Evolutionary conservation across 2,329 filamentous ascomycete species (phyloP).

Genomic region (Epichloe glyceriae): DNA sequence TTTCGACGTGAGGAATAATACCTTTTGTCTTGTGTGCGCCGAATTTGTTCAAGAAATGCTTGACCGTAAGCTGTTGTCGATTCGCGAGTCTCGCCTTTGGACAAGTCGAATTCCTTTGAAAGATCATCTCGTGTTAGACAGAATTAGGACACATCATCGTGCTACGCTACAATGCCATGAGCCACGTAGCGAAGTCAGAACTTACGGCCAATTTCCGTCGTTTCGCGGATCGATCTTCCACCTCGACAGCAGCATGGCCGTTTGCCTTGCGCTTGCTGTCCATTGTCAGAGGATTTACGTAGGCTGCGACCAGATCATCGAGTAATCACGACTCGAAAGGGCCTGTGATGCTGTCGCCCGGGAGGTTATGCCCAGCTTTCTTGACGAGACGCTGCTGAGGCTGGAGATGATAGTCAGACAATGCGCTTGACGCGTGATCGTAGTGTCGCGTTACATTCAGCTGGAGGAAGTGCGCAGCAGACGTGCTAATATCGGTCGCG

Average conservation of each 20-base stretch:
- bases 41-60: slow-evolving; percentile 62
- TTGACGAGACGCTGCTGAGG: neutral
- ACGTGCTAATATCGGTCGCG: neutral
- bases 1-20: slow-evolving; percentile 23
- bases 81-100: slow-evolving; percentile 48
- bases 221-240: slow-evolving; percentile 41
- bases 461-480: slow-evolving; percentile 1
- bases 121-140: slow-evolving; percentile 2
- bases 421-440: slow-evolving; percentile 11
- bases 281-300: slow-evolving; percentile 25
- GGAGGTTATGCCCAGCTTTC: neutral
- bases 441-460: slow-evolving; percentile 8
- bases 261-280: slow-evolving; percentile 46
- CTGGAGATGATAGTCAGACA: neutral
- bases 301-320: slow-evolving; percentile 16
- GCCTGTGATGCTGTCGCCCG: neutral
- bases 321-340: slow-evolving; percentile 7
- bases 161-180: neutral
- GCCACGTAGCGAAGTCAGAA: slow-evolving; percentile 1
- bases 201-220: slow-evolving; percentile 40
- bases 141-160: neutral
- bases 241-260: slow-evolving; percentile 30
- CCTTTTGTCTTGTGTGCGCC: slow-evolving; percentile 70
- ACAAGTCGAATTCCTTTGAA: slow-evolving; percentile 31
- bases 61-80: slow-evolving; percentile 60